Evolutionary conservation across 345 rosid species (phyloP).

Genomic region (Streptanthus diversifolius): DNA sequence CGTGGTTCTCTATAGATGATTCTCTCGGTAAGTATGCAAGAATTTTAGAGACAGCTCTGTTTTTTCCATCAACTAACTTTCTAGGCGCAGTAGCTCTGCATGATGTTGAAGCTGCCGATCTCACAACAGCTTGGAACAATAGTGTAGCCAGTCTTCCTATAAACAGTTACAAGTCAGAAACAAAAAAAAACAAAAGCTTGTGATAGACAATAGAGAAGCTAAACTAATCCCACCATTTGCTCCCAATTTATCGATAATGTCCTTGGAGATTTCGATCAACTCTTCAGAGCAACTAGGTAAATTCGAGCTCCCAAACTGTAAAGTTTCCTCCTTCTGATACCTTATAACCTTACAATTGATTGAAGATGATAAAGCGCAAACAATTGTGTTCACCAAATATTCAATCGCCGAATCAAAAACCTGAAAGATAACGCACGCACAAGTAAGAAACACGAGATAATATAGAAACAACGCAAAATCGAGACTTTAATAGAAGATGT

Average conservation of each 20-base stretch:
- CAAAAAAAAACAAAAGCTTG: not conserved
- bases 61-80: too few relatives aligned
- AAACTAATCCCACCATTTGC: constrained; percentile 40
- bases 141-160: constrained; percentile 41
- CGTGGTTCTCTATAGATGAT: constrained; percentile 34
- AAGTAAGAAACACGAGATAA: not conserved
- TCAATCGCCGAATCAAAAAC: constrained; percentile 59
- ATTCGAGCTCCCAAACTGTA: constrained; percentile 56
- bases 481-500: not conserved
- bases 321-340: constrained; percentile 40
- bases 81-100: constrained; percentile 17
- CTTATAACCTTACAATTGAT: constrained; percentile 36
- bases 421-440: constrained; percentile 31
- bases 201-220: not conserved
- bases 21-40: constrained; percentile 43
- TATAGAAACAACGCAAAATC: not conserved
- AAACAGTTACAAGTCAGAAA: constrained; percentile 6
- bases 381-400: constrained; percentile 53
- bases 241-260: constrained; percentile 40
- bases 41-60: constrained; percentile 39
- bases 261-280: constrained; percentile 43
- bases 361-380: constrained; percentile 53
- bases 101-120: constrained; percentile 50
- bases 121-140: constrained; percentile 49
- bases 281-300: constrained; percentile 37